phyloP scores from a whole-genome alignment of 441 rosid genomes.

The Raphanus hybrid region DNA sequence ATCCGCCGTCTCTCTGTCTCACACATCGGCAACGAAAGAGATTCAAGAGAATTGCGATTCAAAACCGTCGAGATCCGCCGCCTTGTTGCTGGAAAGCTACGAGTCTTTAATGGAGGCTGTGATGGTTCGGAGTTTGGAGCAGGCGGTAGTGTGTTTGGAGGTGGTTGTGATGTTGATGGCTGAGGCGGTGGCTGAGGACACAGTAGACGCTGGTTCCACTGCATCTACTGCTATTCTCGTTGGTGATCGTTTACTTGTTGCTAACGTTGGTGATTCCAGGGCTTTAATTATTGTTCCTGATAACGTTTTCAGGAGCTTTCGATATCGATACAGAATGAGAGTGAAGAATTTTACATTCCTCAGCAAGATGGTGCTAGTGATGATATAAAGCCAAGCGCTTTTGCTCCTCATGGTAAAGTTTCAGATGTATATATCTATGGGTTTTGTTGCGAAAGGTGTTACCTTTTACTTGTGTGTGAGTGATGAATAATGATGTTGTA shows the following conservation, averaged over 20 bases:
- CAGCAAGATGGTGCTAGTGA: conserved; percentile 33
- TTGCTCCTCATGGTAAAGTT: conserved; percentile 16
- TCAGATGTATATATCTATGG: not conserved
- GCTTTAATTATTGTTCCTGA: conserved; percentile 50
- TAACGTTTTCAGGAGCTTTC: conserved; percentile 4
- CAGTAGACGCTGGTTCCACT: too few species aligned
- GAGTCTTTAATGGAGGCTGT: too few species aligned
- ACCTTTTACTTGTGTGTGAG: not conserved
- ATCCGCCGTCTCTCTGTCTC: too few species aligned
- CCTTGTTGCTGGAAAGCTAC: too few species aligned
- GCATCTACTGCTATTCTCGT: conserved; percentile 45
- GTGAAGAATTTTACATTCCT: not conserved
- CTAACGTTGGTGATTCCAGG: conserved; percentile 98
- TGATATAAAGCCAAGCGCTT: not conserved
- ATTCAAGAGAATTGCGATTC: too few species aligned
- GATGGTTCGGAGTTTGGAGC: too few species aligned
- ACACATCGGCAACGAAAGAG: too few species aligned
- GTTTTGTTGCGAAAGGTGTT: not conserved
- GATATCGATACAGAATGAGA: not conserved
- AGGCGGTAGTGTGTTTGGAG: too few species aligned
- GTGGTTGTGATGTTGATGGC: too few species aligned
- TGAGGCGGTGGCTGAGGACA: too few species aligned
- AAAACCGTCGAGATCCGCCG: too few species aligned
- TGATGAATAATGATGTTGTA: conserved; percentile 5
- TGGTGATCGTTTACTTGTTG: conserved; percentile 90